These are phyloP conservation scores for Cystoisospora suis DNA, from an alignment of 169 alveolate species.

Conservation along the genomic window DNA sequence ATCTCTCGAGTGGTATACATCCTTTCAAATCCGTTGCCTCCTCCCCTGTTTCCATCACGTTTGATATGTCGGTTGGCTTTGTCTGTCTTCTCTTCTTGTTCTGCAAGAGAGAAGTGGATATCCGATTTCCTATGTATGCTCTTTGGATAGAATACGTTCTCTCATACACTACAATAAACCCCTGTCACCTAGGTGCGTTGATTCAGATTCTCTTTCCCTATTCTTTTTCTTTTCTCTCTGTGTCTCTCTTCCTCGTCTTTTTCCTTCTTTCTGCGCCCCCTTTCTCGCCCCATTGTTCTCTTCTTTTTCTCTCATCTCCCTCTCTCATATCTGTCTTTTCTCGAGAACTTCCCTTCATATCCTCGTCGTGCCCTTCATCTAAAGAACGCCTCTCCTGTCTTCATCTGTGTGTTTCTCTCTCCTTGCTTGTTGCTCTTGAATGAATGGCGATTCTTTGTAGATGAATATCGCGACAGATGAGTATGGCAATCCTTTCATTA, in stretches of 20 bases:
- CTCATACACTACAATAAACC: not conserved
- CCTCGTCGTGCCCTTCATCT: not conserved
- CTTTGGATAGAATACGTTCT: not conserved
- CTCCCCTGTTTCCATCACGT: not conserved
- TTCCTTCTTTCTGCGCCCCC: not conserved
- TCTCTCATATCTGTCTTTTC: not conserved
- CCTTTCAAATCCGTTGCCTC: not conserved
- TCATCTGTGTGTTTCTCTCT: not conserved
- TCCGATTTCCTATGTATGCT: not conserved
- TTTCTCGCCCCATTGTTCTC: not conserved
- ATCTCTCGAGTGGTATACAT: not conserved
- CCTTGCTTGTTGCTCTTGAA: not conserved
- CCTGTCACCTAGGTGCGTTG: not conserved
- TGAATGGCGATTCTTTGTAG: not conserved
- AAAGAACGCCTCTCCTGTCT: not conserved
- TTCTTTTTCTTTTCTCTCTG: not conserved
- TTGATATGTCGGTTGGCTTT: not conserved
- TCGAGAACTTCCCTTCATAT: not conserved
- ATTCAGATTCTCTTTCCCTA: not conserved
- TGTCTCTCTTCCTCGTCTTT: not conserved
- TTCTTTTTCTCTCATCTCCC: not conserved
- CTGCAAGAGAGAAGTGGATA: not conserved
- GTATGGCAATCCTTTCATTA: slow-evolving; percentile 97
- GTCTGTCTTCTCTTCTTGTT: not conserved
- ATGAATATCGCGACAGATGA: slow-evolving; percentile 94